These are phyloP conservation scores for Aureobasidium zeae DNA, from an alignment of 2,329 filamentous ascomycete genomes.

Conservation along the genomic window DNA sequence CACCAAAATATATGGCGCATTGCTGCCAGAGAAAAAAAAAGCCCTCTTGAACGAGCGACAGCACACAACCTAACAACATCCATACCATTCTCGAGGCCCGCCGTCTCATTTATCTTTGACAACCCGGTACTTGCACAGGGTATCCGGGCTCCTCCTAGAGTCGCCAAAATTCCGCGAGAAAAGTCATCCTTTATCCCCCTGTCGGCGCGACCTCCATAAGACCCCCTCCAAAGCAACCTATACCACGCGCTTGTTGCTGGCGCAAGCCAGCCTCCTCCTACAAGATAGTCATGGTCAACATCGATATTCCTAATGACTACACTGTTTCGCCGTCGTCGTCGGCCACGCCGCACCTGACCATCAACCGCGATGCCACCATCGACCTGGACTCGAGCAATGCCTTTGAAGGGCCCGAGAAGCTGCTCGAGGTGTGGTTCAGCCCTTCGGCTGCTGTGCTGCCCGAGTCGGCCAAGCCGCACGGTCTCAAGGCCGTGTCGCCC, in stretches of 20 bases:
- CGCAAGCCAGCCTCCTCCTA: slow-evolving; percentile 67
- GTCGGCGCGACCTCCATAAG: slow-evolving; percentile 87
- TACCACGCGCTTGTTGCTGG: slow-evolving; percentile 60
- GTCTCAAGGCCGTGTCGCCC: slow-evolving; percentile 74
- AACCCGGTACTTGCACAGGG: slow-evolving; percentile 72
- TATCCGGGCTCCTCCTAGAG: slow-evolving; percentile 68
- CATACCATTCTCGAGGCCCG: slow-evolving; percentile 1
- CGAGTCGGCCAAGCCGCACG: slow-evolving; percentile 58
- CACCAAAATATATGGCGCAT: background rate
- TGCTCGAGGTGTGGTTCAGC: slow-evolving; percentile 97
- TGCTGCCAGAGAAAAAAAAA: slow-evolving; percentile 13
- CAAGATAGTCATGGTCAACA: slow-evolving; percentile 63
- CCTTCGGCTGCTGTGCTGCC: slow-evolving; percentile 67
- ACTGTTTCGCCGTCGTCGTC: slow-evolving; percentile 68
- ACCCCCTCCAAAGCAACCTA: slow-evolving; percentile 57
- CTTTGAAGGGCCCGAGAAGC: slow-evolving; percentile 93
- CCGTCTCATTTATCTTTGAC: slow-evolving; percentile 51
- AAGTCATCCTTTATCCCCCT: slow-evolving; percentile 75
- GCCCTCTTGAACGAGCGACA: background rate
- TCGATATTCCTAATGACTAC: slow-evolving; percentile 70
- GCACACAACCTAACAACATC: background rate
- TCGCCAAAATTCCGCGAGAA: slow-evolving; percentile 80
- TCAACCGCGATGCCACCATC: slow-evolving; percentile 88
- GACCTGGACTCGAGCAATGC: slow-evolving; percentile 92
- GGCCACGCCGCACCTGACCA: slow-evolving; percentile 81